Base-by-base conservation (phyloP, 495 filamentous ascomycete species). In the Chaetomium fimeti region DNA sequence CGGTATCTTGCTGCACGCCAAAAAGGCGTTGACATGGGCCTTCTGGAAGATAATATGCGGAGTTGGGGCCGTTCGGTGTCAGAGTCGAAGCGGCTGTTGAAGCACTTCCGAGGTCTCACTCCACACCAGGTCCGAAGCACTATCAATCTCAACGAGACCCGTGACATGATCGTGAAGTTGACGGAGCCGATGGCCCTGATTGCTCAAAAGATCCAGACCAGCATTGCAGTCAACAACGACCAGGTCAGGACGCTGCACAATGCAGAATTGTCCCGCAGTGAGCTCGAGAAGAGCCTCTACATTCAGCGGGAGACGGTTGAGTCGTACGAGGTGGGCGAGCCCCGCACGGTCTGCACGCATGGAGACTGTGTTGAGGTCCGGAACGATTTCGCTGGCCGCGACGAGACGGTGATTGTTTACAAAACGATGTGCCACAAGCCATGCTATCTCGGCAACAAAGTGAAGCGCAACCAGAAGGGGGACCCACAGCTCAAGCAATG, bases 1-100 rank as follows among this genome's bases (percentile, higher is more conserved):
- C 76, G 78, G 0, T 82, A 74, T 52, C 66, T 82, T 0, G 79
- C 77, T 2, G 79, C 79, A 3, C 55, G 61, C 29, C 78, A 76
- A 43, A 69, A 73, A 11, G 71, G 73, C 16, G 42, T 76, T 22
- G 52, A 61, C 16, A 69, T 77, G 62, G 57, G 57, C 8, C 68
- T 74, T n/a, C 36, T 71, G 52, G 69, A 74, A 47, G 78, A 77
- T 18, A 76, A 72, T 28, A 20, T 54, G 5, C 66, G 69, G 24
- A 76, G 76, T 57, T 81, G 79, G 79, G 60, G 73, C 4, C 65
- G 77, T 29, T 78, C 75, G 0, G 57, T 65, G n/a, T 47, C 42
- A 2, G 76, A 79, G 57, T 69, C 66, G 12, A 56, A 55, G 16
- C 74, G 77, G 0, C 67, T 78, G 0, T 15, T 80, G 1, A 54